Base-by-base conservation (phyloP, 352 stramenopile genomes). In the Phytophthora foliorum region DNA sequence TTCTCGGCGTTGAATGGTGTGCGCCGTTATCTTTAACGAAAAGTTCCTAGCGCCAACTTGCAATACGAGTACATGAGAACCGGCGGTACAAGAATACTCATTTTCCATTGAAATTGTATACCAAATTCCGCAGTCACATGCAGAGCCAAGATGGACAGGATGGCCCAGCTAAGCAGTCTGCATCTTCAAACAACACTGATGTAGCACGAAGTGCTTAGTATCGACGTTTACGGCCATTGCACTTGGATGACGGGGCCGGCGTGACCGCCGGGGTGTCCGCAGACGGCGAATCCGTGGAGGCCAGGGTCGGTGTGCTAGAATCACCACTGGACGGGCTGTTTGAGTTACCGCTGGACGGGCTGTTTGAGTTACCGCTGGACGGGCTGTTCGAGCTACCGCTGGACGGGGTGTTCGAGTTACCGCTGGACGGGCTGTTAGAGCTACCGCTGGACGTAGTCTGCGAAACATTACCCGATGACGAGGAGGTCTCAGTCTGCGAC, bases 21-120 rank as follows among this genome's bases (percentile, higher is more conserved):
- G n/a, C n/a, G n/a, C n/a, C n/a, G n/a, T n/a, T n/a, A n/a, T n/a
- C n/a, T n/a, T n/a, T n/a, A n/a, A n/a, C n/a, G n/a, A n/a, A n/a
- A n/a, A n/a, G n/a, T n/a, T n/a, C n/a, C n/a, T n/a, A n/a, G n/a
- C n/a, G n/a, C n/a, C n/a, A n/a, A n/a, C n/a, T n/a, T n/a, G n/a
- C n/a, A n/a, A n/a, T 29, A 29, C 25, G 6, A 36, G 49, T 10
- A 39, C 25, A 44, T 13, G 25, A 51, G 21, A 49, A 54, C 52
- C 44, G 21, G 25, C 31, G 53, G 53, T 22, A 57, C 27, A 68
- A 22, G 27, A 39, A 72, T 63, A 68, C 49, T 10, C 57, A 68
- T 44, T 48, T 72, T 63, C 57, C 57, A 68, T 72, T 72, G 64
- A 72, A 72, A 36, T 68, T 63, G 57, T 63, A 68, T 64, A 45